These are phyloP conservation scores for Linum trigynum DNA, from an alignment of 345 rosid genomes.

Conservation along the genomic window DNA sequence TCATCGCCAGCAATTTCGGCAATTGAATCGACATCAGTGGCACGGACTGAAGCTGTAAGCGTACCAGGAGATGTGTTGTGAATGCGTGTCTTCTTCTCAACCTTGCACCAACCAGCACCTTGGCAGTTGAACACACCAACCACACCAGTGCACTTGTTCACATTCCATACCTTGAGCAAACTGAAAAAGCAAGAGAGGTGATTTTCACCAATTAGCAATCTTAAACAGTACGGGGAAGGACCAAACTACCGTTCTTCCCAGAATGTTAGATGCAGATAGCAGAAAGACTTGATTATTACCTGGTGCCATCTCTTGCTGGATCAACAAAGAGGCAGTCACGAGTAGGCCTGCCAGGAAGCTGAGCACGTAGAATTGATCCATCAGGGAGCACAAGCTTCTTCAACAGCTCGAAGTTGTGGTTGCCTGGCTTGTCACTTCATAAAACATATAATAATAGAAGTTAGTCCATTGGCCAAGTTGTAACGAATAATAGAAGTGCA, in stretches of 20 bases:
- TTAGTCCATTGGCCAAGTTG: not conserved
- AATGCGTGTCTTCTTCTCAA: slow-evolving; percentile 63
- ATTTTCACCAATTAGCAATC: not conserved
- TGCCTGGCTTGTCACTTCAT: slow-evolving; percentile 85
- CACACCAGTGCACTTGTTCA: slow-evolving; percentile 72
- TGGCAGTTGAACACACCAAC: slow-evolving; percentile 96
- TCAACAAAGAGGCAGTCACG: slow-evolving; percentile 77
- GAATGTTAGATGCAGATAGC: too few relatives aligned
- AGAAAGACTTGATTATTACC: slow-evolving; percentile 25
- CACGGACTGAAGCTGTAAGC: slow-evolving; percentile 51
- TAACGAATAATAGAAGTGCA: too few relatives aligned
- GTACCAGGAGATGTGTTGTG: slow-evolving; percentile 84
- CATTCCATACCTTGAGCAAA: slow-evolving; percentile 86
- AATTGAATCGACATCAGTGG: slow-evolving; percentile 64
- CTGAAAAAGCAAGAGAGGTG: slow-evolving; percentile 26
- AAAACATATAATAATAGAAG: not conserved
- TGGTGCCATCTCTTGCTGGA: slow-evolving; percentile 81
- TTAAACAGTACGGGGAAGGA: not conserved
- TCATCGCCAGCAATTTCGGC: slow-evolving; percentile 60
- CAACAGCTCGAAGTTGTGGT: slow-evolving; percentile 76
- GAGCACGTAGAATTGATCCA: slow-evolving; percentile 82
- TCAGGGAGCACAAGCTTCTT: slow-evolving; percentile 90
- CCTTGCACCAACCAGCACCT: slow-evolving; percentile 98
- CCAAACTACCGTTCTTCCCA: too few relatives aligned
- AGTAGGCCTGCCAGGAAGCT: slow-evolving; percentile 88